These are phyloP conservation scores for Cryptosporidium sp. DNA, from an alignment of 169 alveolate genomes.

Conservation along the genomic window DNA sequence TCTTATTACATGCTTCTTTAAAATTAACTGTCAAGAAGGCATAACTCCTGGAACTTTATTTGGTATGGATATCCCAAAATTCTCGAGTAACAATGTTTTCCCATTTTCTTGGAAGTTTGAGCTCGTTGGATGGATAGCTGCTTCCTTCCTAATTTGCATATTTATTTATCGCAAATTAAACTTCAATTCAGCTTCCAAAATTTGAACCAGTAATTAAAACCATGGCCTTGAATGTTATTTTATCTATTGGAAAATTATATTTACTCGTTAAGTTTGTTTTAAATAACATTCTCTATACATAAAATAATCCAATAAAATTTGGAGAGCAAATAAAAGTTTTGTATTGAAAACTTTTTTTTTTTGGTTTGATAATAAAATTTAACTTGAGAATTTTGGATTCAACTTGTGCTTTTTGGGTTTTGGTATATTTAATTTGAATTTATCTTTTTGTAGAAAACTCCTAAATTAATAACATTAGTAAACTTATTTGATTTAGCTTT, in stretches of 20 bases:
- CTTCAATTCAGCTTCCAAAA: not conserved
- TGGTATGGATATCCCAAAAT: slow-evolving; percentile 5
- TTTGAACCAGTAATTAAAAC: not conserved
- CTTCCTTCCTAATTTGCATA: slow-evolving; percentile 3
- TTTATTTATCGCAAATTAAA: not conserved
- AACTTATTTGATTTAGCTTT: too few species aligned
- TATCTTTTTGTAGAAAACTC: too few species aligned
- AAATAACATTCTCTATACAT: too few species aligned
- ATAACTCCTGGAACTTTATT: slow-evolving; percentile 33
- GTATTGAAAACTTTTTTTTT: not conserved
- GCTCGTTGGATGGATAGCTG: slow-evolving; percentile 34
- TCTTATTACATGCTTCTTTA: slow-evolving; percentile 26
- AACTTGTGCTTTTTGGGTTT: too few species aligned
- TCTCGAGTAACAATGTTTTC: slow-evolving; percentile 37
- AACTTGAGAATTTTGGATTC: not conserved
- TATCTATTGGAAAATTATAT: too few species aligned
- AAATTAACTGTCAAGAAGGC: slow-evolving; percentile 25
- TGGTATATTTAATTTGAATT: too few species aligned
- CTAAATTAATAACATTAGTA: too few species aligned
- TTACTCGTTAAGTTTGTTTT: not conserved
- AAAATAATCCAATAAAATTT: too few species aligned
- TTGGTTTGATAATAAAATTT: not conserved
- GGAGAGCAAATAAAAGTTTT: not conserved
- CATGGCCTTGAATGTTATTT: not conserved
- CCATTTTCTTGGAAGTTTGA: slow-evolving; percentile 73